Evolutionary conservation across 2,329 filamentous ascomycete genomes (phyloP).

Genomic region (Fonsecaea nubica): DNA sequence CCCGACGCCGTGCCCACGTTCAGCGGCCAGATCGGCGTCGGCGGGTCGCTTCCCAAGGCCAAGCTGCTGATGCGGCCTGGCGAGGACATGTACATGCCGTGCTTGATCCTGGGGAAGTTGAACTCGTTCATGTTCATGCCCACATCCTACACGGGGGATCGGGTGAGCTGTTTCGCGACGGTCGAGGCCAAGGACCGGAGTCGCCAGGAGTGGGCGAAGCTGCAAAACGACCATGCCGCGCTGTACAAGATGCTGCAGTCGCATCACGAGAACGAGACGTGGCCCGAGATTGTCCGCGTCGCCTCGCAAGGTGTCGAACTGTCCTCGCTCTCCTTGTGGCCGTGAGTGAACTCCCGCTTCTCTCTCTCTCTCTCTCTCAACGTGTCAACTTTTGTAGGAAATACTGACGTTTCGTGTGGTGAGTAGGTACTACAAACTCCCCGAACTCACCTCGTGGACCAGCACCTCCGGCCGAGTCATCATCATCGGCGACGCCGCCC

Average conservation of each 20-base stretch:
- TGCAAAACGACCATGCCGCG: conserved; percentile 31
- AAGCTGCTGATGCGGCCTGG: conserved; percentile 10
- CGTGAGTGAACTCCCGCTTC: conserved; percentile 18
- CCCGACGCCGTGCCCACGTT: conserved; percentile 29
- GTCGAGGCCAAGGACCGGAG: conserved; percentile 32
- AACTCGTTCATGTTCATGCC: conserved; percentile 36
- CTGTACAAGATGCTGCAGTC: conserved; percentile 30
- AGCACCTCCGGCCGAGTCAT: conserved; percentile 29
- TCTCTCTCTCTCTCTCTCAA: no score
- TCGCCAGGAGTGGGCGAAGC: conserved; percentile 35
- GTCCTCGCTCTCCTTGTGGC: conserved; percentile 34
- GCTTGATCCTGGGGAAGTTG: conserved; percentile 32
- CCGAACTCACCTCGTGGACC: conserved; percentile 36
- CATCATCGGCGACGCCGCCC: conserved; percentile 37
- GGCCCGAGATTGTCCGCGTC: conserved; percentile 33
- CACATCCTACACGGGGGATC: conserved; percentile 22
- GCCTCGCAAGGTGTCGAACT: conserved; percentile 27
- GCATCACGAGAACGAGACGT: conserved; percentile 22
- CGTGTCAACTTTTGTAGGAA: not conserved
- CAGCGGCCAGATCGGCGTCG: conserved; percentile 37
- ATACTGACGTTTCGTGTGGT: not conserved
- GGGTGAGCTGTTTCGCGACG: conserved; percentile 27
- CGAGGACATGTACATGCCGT: conserved; percentile 30
- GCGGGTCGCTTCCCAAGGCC: conserved; percentile 19
- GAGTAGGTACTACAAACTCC: conserved; percentile 27